Evolutionary conservation across 129 eudicot species (phyloP).

Genomic region (Flaveria brownii): DNA sequence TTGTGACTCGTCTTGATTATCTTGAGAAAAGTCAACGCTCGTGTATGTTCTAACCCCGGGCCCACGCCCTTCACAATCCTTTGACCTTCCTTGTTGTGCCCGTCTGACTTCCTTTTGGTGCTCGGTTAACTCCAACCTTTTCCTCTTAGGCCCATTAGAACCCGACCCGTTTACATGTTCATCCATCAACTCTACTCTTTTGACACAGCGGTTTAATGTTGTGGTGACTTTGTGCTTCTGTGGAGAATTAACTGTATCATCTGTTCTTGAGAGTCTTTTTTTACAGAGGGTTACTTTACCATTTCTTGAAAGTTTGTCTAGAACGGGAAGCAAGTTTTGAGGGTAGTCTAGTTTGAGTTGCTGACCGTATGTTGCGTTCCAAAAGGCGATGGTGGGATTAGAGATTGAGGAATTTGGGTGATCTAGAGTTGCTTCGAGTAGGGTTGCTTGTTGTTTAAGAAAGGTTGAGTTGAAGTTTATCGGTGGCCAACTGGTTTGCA

Average conservation of each 20-base stretch:
- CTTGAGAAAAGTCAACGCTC: slow-evolving; percentile 69
- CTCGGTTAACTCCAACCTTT: slow-evolving; percentile 58
- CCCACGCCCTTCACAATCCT: slow-evolving; percentile 78
- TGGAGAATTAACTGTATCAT: slow-evolving; percentile 20
- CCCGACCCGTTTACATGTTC: slow-evolving; percentile 21
- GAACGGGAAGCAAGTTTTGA: slow-evolving; percentile 51
- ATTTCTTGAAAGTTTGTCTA: slow-evolving; percentile 70
- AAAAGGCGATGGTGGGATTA: slow-evolving; percentile 54
- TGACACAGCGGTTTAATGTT: slow-evolving; percentile 50
- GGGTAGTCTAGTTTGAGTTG: slow-evolving; percentile 66
- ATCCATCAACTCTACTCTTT: slow-evolving; percentile 54
- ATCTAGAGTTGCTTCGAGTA: slow-evolving; percentile 61
- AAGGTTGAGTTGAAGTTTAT: slow-evolving; percentile 57
- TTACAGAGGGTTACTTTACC: slow-evolving; percentile 51
- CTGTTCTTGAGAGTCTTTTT: slow-evolving; percentile 27
- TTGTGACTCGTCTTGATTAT: slow-evolving; percentile 61
- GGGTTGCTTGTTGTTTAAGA: slow-evolving; percentile 57
- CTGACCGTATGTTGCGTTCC: slow-evolving; percentile 71
- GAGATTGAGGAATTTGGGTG: slow-evolving; percentile 63
- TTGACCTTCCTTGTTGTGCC: slow-evolving; percentile 73
- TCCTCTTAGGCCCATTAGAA: slow-evolving; percentile 55
- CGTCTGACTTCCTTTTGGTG: slow-evolving; percentile 87
- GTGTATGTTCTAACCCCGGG: slow-evolving; percentile 83
- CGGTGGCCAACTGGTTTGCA: slow-evolving; percentile 53
- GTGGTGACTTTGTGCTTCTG: slow-evolving; percentile 40